These are phyloP conservation scores for Sphenostylis stenocarpa DNA, from an alignment of 306 rosid genomes.

Conservation along the genomic window DNA sequence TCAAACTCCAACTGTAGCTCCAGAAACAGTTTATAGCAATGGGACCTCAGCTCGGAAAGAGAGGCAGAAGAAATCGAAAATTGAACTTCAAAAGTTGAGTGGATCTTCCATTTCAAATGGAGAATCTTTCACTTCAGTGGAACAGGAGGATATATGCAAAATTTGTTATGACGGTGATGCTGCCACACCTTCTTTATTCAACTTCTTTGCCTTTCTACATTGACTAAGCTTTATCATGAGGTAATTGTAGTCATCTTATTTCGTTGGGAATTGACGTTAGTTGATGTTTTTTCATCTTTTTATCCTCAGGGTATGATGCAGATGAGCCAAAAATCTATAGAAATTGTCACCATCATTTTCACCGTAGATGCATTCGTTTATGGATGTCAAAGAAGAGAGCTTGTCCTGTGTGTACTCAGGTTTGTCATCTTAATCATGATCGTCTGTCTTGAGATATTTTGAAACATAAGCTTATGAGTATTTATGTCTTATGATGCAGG, in stretches of 20 bases:
- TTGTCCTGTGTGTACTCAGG: constrained; percentile 89
- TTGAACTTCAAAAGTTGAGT: constrained; percentile 56
- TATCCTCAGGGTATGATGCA: constrained; percentile 58
- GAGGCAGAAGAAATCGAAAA: background rate
- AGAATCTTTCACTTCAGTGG: constrained; percentile 48
- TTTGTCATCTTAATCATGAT: constrained; percentile 33
- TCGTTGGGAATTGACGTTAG: no score
- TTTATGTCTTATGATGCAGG: constrained; percentile 55
- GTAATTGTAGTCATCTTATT: no score
- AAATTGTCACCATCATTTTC: constrained; percentile 79
- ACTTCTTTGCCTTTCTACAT: background rate
- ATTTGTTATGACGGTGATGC: constrained; percentile 85
- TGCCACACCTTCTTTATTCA: constrained; percentile 6
- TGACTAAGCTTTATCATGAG: background rate
- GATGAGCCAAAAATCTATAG: constrained; percentile 66
- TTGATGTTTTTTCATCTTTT: no score
- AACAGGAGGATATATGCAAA: constrained; percentile 81
- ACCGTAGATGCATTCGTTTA: constrained; percentile 84
- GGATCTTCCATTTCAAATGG: constrained; percentile 48
- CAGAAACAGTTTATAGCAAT: background rate
- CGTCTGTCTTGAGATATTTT: background rate
- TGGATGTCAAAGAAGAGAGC: constrained; percentile 75
- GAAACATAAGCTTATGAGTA: background rate
- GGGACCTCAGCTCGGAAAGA: constrained; percentile 24
- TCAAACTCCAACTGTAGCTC: constrained; percentile 54